phyloP scores from a whole-genome alignment of 2,329 filamentous ascomycete species.

The Arachnomyces sp. region DNA sequence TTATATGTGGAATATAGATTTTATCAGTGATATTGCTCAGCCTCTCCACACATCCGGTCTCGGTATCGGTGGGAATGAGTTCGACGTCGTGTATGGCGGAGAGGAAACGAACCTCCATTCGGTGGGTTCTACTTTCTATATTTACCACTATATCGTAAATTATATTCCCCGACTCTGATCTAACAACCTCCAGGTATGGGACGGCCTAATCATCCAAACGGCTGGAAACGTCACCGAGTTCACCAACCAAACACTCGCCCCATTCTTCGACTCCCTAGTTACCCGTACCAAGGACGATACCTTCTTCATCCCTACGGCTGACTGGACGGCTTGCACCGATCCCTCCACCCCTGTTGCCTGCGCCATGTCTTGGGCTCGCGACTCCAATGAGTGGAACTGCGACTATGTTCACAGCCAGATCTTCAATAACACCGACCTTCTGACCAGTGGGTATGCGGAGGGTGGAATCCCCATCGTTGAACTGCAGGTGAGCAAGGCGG shows the following conservation, averaged over 20 bases:
- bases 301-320: conserved; percentile 4
- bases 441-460: conserved; percentile 3
- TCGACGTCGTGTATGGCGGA: conserved; percentile 18
- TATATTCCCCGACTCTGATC: too few relatives aligned
- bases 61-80: conserved; percentile 30
- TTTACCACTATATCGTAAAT: too few relatives aligned
- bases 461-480: conserved; percentile 5
- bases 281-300: conserved; percentile 1
- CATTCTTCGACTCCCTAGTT: conserved; percentile 5
- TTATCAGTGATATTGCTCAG: conserved; percentile 34
- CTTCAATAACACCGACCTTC: conserved; percentile 4
- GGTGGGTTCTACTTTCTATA: not conserved
- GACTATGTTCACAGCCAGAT: conserved; percentile 6
- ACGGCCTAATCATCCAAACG: conserved; percentile 2
- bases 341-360: conserved; percentile 5
- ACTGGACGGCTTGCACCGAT: conserved; percentile 4
- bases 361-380: conserved; percentile 5
- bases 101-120: conserved; percentile 6
- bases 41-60: conserved; percentile 33
- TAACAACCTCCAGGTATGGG: conserved; percentile 5
- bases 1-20: too few relatives aligned
- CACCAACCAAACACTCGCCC: conserved; percentile 6
- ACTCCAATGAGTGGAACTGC: conserved; percentile 5
- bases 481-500: conserved; percentile 6
- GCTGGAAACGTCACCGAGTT: conserved; percentile 1